Base-by-base conservation (phyloP, 257 asterid species). In the Penstemon davidsonii region DNA sequence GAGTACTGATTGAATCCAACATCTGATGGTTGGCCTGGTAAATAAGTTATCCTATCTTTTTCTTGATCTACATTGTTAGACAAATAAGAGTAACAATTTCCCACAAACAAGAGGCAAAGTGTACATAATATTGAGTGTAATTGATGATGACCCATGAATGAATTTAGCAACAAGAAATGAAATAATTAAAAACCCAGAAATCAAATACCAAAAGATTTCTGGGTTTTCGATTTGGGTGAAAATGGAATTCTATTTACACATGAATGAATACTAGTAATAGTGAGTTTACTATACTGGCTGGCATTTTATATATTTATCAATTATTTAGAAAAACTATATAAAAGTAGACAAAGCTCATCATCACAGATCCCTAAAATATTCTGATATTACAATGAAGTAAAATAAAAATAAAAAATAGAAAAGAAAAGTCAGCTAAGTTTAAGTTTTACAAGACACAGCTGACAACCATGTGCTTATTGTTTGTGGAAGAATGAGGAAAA, bases 21-120 rank as follows among this genome's bases (percentile, higher is more conserved):
- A 66, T 82, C 86, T 39, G 71, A 67, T 12, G 99, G 99, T 81
- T 91, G 96, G 18, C 99, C 99, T 41, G 99, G 99, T 63, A 94
- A 80, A 77, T 67, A 71, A 60, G 49, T 73, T 15, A 94, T 85
- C 87, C 83, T 87, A 83, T 94, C 96, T 7, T 61, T 82, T 53
- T 82, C 95, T 68, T 87, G 99, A 81, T 88, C 94, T 75, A 43
- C 85, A 74, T 61, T 25, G 33, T 25, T 82, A 15, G 3, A 52
- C 62, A 68, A 69, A 25, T 1, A 1, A 75, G 83, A 85, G 73
- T 76, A 72, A 73, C 85, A 77, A 67, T 40, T 65, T 44, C 86
- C 87, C 76, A 82, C 61, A 45, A 82, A 60, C 58, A 82, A 38
- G 46, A 75, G 56, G 76, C 75, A 72, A 55, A 81, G 3, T 43